Percentiles rank a stretch among this genome's conserved stretches.
phyloP scores from a whole-genome alignment of 2,329 filamentous ascomycete species.

The Neophaeococcomyces aloes region DNA sequence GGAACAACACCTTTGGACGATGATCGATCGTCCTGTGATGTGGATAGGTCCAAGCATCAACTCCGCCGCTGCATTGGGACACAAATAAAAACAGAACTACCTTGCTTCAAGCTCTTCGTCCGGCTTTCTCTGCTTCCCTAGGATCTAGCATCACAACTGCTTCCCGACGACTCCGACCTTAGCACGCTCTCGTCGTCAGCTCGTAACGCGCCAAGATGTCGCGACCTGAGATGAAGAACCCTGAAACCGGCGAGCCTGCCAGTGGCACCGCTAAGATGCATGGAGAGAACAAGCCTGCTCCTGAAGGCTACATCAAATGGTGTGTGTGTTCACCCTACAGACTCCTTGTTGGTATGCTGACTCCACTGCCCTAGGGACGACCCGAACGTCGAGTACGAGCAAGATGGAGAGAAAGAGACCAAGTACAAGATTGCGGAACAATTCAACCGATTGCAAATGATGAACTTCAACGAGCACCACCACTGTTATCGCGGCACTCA shows the following conservation, averaged over 20 bases:
- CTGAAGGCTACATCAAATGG: constrained; percentile 8
- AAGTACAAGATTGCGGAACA: constrained; percentile 13
- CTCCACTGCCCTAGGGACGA: constrained; percentile 9
- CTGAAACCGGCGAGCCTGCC: constrained; percentile 8
- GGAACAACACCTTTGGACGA: too few relatives aligned
- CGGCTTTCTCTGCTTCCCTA: too few relatives aligned
- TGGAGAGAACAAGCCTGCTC: constrained; percentile 7
- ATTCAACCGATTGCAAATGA: constrained; percentile 18
- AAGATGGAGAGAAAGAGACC: constrained; percentile 14
- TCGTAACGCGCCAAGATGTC: too few relatives aligned
- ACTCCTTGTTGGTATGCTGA: neutral
- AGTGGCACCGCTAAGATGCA: constrained; percentile 10
- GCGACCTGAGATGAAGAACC: too few relatives aligned
- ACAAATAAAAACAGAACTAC: too few relatives aligned
- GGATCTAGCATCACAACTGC: too few relatives aligned
- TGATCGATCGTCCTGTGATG: too few relatives aligned
- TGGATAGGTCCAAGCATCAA: too few relatives aligned
- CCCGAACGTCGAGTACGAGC: constrained; percentile 10
- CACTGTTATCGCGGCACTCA: constrained; percentile 16
- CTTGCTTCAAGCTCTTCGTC: too few relatives aligned
- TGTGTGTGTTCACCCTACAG: neutral
- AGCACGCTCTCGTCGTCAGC: too few relatives aligned
- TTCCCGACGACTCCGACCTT: too few relatives aligned
- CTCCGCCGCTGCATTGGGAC: too few relatives aligned
- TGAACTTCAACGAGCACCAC: constrained; percentile 18